A percentile compares a stretch with the other conserved stretches of the same genome.
Evolutionary conservation across 805 yeast species (phyloP).

Genomic region (Candida pseudoglaebosa): DNA sequence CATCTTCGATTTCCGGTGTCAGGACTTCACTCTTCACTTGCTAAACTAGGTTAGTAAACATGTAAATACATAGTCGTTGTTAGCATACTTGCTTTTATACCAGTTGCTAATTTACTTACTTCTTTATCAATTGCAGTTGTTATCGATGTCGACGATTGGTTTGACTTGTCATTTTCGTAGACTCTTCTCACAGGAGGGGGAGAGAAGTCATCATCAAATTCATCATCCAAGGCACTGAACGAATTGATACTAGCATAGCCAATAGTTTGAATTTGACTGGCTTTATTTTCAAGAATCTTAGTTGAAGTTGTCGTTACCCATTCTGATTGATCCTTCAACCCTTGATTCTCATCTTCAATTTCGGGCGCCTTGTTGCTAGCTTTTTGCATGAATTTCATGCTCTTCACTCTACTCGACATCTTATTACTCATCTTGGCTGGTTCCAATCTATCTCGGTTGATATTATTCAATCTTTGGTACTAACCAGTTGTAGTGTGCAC

Average conservation of each 20-base stretch:
- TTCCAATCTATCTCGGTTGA: neutral
- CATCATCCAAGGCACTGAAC: slow-evolving; percentile 7
- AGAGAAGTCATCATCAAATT: slow-evolving; percentile 12
- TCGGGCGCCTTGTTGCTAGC: slow-evolving; percentile 24
- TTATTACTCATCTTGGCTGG: slow-evolving; percentile 20
- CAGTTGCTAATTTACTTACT: neutral
- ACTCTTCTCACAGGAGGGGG: slow-evolving; percentile 12
- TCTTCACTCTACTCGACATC: slow-evolving; percentile 66
- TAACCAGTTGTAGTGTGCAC: neutral
- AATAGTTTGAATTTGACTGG: slow-evolving; percentile 23
- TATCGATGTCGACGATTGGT: slow-evolving; percentile 2
- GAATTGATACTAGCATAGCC: slow-evolving; percentile 41
- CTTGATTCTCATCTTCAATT: slow-evolving; percentile 30
- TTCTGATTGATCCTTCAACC: slow-evolving; percentile 48
- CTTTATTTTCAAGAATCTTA: slow-evolving; percentile 20
- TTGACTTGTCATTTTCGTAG: slow-evolving; percentile 9
- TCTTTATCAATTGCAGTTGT: slow-evolving; percentile 2
- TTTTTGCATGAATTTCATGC: slow-evolving; percentile 65
- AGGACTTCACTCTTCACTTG: neutral
- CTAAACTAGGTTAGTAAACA: neutral
- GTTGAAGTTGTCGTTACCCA: slow-evolving; percentile 43
- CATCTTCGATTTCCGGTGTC: neutral
- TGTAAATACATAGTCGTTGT: neutral
- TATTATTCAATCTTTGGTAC: no score
- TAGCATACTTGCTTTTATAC: neutral